Evolutionary conservation across 2,329 filamentous ascomycete species (phyloP), one percentile per base, ranked within the genome.

Genomic region (Microcera coccophila): DNA sequence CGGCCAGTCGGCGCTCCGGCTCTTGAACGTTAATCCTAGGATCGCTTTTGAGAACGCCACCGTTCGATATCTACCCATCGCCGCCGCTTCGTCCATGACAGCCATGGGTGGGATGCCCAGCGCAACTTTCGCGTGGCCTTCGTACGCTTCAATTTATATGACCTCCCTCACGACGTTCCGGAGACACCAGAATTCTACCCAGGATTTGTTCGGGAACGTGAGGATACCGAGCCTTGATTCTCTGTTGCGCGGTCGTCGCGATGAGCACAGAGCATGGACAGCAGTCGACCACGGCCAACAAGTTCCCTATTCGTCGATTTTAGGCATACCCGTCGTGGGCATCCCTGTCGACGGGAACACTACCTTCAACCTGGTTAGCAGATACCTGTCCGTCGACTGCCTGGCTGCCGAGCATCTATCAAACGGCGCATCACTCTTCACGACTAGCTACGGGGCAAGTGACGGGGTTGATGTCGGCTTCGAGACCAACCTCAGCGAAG

Each of bases 1-100:
- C 19, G 39, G 39, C 17, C 39, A 42, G 18, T 36, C 34, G 16
- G 39, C 33, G 2, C 39, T 42, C 14, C 39, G 39, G 14, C 39
- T 42, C 16, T 34, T 36, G 1, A 10, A 42, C 8, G n/a, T 37
- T 15, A 28, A 17, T 11, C 39, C 39, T 2, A 31, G 22, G 10
- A 7, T 21, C 15, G 2, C 22, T 26, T 26, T 7, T 26, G 22
- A 7, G 7, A 12, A 26, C 22, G 22, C 22, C 22, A 26, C 22
- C 12, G 12, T 26, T 26, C 22, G 22, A 26, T 26, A 26, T 12
- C 22, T 26, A 26, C 7, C 22, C 22, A 26, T 26, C 7, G 22
- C 22, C 7, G 22, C 22, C 12, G 22, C 22, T 7, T 26, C 22
- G 12, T 26, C 22, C 12, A 7, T 26, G 22, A 26, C 22, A 26